Evolutionary conservation across 202 grass and related monocot genomes (phyloP).

Genomic region (Hordeum pubiflorum): DNA sequence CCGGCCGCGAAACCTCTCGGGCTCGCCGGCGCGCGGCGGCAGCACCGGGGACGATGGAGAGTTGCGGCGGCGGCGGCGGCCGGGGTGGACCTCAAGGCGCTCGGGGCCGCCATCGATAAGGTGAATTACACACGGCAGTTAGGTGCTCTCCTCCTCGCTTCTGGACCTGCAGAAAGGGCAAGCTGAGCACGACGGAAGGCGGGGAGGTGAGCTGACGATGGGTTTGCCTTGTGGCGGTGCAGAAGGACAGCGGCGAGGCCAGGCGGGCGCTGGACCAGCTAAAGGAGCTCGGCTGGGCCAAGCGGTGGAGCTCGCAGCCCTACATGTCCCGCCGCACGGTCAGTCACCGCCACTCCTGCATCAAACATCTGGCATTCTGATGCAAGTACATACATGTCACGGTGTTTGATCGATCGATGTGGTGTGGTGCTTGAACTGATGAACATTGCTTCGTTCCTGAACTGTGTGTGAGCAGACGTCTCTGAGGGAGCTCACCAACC

Average conservation of each 20-base stretch:
- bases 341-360: constrained; percentile 24
- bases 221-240: not conserved
- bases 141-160: not conserved
- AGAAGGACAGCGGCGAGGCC: constrained; percentile 65
- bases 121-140: constrained; percentile 12
- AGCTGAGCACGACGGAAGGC: not conserved
- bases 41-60: constrained; percentile 22
- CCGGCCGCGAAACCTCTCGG: not conserved
- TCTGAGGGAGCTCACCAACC: constrained; percentile 70
- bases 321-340: constrained; percentile 93
- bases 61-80: constrained; percentile 37
- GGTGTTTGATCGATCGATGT: too few relatives aligned
- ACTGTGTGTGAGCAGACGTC: constrained; percentile 49
- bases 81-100: constrained; percentile 61
- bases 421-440: not conserved
- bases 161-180: not conserved
- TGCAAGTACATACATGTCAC: too few relatives aligned
- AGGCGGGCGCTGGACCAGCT: constrained; percentile 63
- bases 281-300: constrained; percentile 68
- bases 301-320: constrained; percentile 86
- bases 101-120: constrained; percentile 77
- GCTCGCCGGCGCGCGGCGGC: not conserved
- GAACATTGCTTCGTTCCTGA: not conserved
- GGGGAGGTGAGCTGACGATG: not conserved
- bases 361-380: not conserved